Evolutionary conservation across 768 basidiomycete genomes (phyloP).

Genomic region (Mycena floridula): DNA sequence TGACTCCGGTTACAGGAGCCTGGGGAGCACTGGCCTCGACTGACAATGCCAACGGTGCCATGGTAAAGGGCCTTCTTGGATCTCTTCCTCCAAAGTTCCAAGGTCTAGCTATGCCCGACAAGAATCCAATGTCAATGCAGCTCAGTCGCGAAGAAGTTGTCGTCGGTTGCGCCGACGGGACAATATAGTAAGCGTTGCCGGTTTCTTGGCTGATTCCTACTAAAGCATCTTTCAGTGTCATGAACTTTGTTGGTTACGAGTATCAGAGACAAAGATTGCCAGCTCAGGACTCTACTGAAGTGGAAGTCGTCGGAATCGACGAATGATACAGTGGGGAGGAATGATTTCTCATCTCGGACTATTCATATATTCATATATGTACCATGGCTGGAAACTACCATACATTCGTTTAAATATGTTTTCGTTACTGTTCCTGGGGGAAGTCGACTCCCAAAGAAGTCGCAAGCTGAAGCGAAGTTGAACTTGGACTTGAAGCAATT

Average conservation of each 20-base stretch:
- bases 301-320: too few species aligned
- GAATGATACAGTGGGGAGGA: too few species aligned
- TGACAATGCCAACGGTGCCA: constrained; percentile 24
- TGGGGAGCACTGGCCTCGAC: constrained; percentile 63
- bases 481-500: too few species aligned
- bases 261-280: constrained; percentile 42
- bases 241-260: constrained; percentile 57
- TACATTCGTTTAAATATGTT: too few species aligned
- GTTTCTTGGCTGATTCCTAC: constrained; percentile 8
- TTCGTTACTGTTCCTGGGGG: too few species aligned
- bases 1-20: constrained; percentile 64
- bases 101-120: constrained; percentile 81
- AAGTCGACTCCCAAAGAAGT: too few species aligned
- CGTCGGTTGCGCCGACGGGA: constrained; percentile 86
- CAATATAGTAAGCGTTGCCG: constrained; percentile 70
- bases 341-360: too few species aligned
- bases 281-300: too few species aligned
- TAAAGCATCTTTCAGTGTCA: constrained; percentile 42
- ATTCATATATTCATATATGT: too few species aligned
- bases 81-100: constrained; percentile 60
- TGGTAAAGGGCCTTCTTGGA: constrained; percentile 56
- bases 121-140: constrained; percentile 95
- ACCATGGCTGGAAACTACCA: too few species aligned
- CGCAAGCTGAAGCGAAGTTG: too few species aligned
- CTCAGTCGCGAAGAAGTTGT: constrained; percentile 88